Conservation (phyloP, 73 alveolate genomes). For the Tetrahymena borealis region DNA sequence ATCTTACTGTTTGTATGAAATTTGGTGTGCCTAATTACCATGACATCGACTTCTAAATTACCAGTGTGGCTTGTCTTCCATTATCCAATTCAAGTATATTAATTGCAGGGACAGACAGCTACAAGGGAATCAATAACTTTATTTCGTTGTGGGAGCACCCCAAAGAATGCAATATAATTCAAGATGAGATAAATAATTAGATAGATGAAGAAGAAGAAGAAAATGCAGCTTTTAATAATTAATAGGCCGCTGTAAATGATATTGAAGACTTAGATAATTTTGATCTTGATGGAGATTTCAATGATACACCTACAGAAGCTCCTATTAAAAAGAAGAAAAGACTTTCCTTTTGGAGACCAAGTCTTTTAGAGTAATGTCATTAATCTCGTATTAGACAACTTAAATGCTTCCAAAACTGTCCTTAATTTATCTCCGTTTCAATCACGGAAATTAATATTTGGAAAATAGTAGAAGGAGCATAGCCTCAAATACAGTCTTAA, state of each 20-base stretch:
- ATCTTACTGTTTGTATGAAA: not conserved
- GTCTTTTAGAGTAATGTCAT: not conserved
- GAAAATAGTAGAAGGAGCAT: not conserved
- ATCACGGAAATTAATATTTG: not conserved
- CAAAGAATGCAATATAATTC: not conserved
- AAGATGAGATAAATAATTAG: not conserved
- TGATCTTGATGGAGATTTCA: conserved; percentile 1
- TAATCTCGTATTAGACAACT: not conserved
- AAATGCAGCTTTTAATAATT: not conserved
- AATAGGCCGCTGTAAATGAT: not conserved
- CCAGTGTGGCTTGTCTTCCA: not conserved
- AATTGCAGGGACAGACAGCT: not conserved
- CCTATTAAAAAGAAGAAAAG: not conserved
- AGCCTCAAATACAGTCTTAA: not conserved
- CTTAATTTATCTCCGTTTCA: not conserved
- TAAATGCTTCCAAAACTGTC: not conserved
- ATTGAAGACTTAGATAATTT: not conserved
- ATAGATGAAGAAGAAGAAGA: not conserved
- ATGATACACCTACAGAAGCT: not conserved
- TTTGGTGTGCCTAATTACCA: not conserved
- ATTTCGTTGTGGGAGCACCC: not conserved
- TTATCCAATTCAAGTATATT: not conserved
- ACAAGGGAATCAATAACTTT: not conserved
- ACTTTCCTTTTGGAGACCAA: not conserved
- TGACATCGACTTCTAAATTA: not conserved